Conservation (phyloP, 2,329 filamentous ascomycete genomes). For the Chaetomiaceae sp. region DNA sequence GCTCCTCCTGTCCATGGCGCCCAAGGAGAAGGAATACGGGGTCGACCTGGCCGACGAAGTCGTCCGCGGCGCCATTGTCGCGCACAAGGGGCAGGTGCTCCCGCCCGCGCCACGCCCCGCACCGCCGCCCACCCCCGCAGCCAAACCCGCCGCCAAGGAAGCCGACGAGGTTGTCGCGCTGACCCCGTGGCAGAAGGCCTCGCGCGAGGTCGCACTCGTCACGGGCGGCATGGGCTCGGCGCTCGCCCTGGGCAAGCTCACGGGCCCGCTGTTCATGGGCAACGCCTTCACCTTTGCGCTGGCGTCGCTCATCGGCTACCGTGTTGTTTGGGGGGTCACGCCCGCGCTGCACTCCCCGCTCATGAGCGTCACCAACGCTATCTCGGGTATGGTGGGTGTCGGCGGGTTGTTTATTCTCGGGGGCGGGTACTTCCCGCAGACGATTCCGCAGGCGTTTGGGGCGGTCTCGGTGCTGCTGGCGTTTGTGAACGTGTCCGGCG, state of each 20-base stretch:
- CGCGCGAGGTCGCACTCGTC: slow-evolving; percentile 66
- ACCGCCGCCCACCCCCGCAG: slow-evolving; percentile 48
- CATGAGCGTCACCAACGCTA: slow-evolving; percentile 92
- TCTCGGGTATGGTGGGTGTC: slow-evolving; percentile 83
- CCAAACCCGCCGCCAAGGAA: slow-evolving; percentile 47
- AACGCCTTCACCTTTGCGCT: slow-evolving; percentile 82
- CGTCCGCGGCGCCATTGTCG: slow-evolving; percentile 77
- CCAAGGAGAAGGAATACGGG: slow-evolving; percentile 71
- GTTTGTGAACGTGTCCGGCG: slow-evolving; percentile 82
- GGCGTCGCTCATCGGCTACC: slow-evolving; percentile 79
- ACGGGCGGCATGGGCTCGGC: slow-evolving; percentile 73
- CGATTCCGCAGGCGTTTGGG: slow-evolving; percentile 71
- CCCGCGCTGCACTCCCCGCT: slow-evolving; percentile 81
- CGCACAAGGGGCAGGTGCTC: slow-evolving; percentile 67
- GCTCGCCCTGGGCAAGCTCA: slow-evolving; percentile 72
- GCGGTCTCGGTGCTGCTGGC: slow-evolving; percentile 75
- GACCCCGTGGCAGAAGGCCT: slow-evolving; percentile 76
- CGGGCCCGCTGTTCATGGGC: slow-evolving; percentile 77
- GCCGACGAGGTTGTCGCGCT: slow-evolving; percentile 58
- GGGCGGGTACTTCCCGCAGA: slow-evolving; percentile 70
- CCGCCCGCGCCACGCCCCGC: slow-evolving; percentile 67
- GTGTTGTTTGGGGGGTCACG: slow-evolving; percentile 79
- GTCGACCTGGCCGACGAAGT: slow-evolving; percentile 80
- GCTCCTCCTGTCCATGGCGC: slow-evolving; percentile 73
- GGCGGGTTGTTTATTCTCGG: slow-evolving; percentile 86